Evolutionary conservation across 768 basidiomycete species (phyloP).

Genomic region (Podaxis rugospora): DNA sequence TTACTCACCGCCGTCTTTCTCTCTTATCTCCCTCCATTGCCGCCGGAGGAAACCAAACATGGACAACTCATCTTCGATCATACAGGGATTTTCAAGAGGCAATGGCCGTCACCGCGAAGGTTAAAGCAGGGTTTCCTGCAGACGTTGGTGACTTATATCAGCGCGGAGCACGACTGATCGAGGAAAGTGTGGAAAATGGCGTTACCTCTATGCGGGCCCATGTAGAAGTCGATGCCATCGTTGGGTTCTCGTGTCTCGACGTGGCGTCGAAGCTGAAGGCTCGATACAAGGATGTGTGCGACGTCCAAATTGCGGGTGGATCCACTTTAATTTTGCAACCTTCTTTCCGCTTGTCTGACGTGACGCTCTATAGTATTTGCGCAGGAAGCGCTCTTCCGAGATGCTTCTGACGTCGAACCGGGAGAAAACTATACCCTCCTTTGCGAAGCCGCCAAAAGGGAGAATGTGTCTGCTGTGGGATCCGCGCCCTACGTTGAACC

Average conservation of each 20-base stretch:
- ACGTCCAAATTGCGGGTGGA: slow-evolving; percentile 55
- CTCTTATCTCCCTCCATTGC: not conserved
- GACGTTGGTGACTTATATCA: slow-evolving; percentile 40
- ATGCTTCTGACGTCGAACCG: slow-evolving; percentile 26
- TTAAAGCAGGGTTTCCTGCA: slow-evolving; percentile 45
- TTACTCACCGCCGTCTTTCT: not conserved
- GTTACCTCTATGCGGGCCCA: slow-evolving; percentile 66
- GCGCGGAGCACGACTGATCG: slow-evolving; percentile 50
- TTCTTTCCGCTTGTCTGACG: not conserved
- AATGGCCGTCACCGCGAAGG: slow-evolving; percentile 43
- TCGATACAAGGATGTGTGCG: slow-evolving; percentile 41
- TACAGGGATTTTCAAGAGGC: slow-evolving; percentile 54
- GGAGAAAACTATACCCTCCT: slow-evolving; percentile 45
- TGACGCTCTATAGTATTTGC: slow-evolving; percentile 43
- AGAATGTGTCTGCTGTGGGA: slow-evolving; percentile 48
- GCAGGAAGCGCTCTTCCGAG: slow-evolving; percentile 52
- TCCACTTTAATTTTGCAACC: slow-evolving; percentile 9
- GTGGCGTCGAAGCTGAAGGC: slow-evolving; percentile 43
- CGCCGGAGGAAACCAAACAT: not conserved
- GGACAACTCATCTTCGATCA: slow-evolving; percentile 8
- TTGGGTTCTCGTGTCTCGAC: slow-evolving; percentile 51
- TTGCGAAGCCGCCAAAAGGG: slow-evolving; percentile 30
- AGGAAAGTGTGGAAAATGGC: slow-evolving; percentile 55
- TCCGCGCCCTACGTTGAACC: slow-evolving; percentile 67
- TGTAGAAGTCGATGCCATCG: slow-evolving; percentile 56